Base-by-base conservation (phyloP, 2,329 filamentous ascomycete genomes). In the Colletotrichum lindemuthianum region DNA sequence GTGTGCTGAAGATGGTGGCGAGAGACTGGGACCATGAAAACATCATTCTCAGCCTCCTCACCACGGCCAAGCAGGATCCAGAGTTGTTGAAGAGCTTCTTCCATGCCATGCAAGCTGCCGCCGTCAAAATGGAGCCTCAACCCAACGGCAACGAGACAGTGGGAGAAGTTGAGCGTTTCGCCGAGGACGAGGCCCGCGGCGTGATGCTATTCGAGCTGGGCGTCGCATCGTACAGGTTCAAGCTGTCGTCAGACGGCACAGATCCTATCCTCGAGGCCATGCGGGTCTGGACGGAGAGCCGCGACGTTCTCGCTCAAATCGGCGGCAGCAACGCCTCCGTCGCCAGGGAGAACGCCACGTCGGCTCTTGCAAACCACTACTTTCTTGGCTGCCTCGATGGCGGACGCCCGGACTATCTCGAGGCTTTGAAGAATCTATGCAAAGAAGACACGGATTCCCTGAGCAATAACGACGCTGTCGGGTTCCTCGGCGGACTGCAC, bases 321-420 rank as follows among this genome's bases (percentile, higher is more conserved):
- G 48, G 48, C 33, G 48, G 48, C 32, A 24, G 32, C 1, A 36
- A 10, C 33, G 32, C 48, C 9, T 33, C 33, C 3, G 11, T 10
- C 8, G 48, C 33, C 10, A 32, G 48, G 3, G 15, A 10, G 4
- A 51, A 36, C 15, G 48, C 48, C 33, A 51, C 33, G 15, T 51
- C 48, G 4, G 48, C 48, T 10, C 48, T 51, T 7, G 8, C 48
- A 15, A 51, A 51, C 2, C 48, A 51, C 48, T 51, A 51, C 12
- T 51, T 51, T 4, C 24, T 24, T 24, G 24, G 24, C 24, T 24
- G 24, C 24, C 24, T 24, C 24, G 24, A 24, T 24, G 24, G 24
- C 24, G 24, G 24, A 1, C 24, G 24, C 5, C 24, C 24, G 5
- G 24, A 24, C 24, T 24, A 24, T 24, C 24, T 51, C 0, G 0